Evolutionary conservation across 495 filamentous ascomycete genomes (phyloP).

Genomic region (Aspergillus hancockii): DNA sequence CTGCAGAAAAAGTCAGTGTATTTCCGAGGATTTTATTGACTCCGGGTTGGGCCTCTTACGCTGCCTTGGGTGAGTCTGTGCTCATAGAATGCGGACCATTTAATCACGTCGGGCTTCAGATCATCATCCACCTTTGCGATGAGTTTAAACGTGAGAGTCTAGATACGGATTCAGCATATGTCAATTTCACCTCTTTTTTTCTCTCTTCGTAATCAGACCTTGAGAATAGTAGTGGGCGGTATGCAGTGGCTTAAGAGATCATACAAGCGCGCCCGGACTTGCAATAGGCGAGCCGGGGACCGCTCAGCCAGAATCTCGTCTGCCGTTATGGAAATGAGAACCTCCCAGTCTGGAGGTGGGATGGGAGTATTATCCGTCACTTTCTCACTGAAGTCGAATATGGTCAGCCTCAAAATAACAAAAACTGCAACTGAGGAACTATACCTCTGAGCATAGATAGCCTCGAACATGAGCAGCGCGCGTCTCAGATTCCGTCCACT

Average conservation of each 20-base stretch:
- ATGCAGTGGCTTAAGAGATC: slow-evolving; percentile 97
- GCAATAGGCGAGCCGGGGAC: slow-evolving; percentile 79
- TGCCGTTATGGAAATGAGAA: slow-evolving; percentile 80
- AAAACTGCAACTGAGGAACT: slow-evolving; percentile 17
- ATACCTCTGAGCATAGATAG: slow-evolving; percentile 95
- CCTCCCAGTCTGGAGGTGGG: slow-evolving; percentile 95
- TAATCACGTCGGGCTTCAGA: slow-evolving; percentile 88
- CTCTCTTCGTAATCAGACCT: slow-evolving; percentile 47
- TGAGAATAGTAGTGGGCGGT: slow-evolving; percentile 86
- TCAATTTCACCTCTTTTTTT: neutral
- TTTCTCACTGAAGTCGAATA: slow-evolving; percentile 66
- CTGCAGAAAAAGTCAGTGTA: slow-evolving; percentile 27
- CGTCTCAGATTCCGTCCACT: slow-evolving; percentile 88
- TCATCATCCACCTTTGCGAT: slow-evolving; percentile 82
- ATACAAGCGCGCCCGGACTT: slow-evolving; percentile 89
- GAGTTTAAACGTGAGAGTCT: slow-evolving; percentile 88
- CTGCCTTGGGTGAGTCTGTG: slow-evolving; percentile 86
- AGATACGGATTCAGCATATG: slow-evolving; percentile 7
- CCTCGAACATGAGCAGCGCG: slow-evolving; percentile 93
- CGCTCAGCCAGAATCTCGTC: slow-evolving; percentile 91
- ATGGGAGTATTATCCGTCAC: slow-evolving; percentile 84
- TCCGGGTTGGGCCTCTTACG: slow-evolving; percentile 38
- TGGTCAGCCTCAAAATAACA: slow-evolving; percentile 18
- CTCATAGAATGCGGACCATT: slow-evolving; percentile 96
- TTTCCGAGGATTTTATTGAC: neutral